phyloP scores from a whole-genome alignment of 306 rosid genomes.

The Cicer cuneatum region DNA sequence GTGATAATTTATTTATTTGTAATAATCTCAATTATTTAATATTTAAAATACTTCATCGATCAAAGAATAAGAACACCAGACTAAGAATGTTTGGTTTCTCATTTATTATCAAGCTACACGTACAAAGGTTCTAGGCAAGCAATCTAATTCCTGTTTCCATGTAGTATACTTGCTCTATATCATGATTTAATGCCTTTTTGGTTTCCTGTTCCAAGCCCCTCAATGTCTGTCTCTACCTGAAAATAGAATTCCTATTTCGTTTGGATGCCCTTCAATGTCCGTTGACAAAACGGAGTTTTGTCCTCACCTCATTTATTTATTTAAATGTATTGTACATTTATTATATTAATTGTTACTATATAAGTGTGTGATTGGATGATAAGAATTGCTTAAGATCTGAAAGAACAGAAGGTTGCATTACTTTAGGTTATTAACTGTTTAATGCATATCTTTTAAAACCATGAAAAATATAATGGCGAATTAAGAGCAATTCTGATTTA shows the following conservation, averaged over 20 bases:
- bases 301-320: background rate
- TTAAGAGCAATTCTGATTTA: no score
- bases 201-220: background rate
- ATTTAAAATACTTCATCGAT: background rate
- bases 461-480: background rate
- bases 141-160: conserved; percentile 5
- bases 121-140: conserved; percentile 3
- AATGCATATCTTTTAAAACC: background rate
- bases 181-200: background rate
- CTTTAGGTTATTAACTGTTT: background rate
- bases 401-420: background rate
- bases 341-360: background rate
- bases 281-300: no score
- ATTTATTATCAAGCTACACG: conserved; percentile 13
- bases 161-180: conserved; percentile 25
- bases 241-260: background rate
- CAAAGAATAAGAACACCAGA: background rate
- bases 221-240: background rate
- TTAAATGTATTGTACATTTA: background rate
- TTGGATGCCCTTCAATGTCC: background rate
- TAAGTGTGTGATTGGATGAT: background rate
- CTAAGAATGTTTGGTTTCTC: conserved; percentile 28
- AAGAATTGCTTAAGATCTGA: background rate
- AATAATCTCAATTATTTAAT: background rate
- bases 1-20: conserved; percentile 14